Conservation (phyloP, 2,329 filamentous ascomycete species). For the Sporothrix inflata region DNA sequence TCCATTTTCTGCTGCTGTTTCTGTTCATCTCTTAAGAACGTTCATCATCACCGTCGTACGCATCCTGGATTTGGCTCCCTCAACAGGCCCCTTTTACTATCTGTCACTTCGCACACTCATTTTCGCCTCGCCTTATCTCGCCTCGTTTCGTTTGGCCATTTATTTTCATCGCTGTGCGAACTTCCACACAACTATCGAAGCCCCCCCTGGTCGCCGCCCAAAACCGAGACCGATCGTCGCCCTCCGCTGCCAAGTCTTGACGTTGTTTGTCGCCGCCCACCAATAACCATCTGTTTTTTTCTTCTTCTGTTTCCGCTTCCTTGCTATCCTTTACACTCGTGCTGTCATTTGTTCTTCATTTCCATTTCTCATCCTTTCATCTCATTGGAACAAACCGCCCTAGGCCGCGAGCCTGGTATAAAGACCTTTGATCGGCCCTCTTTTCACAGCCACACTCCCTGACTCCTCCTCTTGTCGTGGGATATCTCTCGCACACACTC, state of each 20-base stretch:
- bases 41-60: neutral
- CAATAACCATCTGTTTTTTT: neutral
- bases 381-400: slow-evolving; percentile 18
- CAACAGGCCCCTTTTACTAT: neutral
- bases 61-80: neutral
- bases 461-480: slow-evolving; percentile 5
- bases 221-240: slow-evolving; percentile 6
- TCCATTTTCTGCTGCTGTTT: neutral
- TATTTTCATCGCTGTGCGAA: neutral
- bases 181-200: neutral
- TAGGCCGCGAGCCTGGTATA: slow-evolving; percentile 16
- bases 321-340: neutral
- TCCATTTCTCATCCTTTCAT: neutral
- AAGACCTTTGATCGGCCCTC: slow-evolving; percentile 5
- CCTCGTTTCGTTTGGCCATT: neutral
- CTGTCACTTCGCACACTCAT: neutral
- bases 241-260: slow-evolving; percentile 15
- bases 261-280: slow-evolving; percentile 8
- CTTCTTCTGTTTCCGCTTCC: neutral
- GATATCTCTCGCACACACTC: slow-evolving; percentile 2
- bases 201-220: neutral
- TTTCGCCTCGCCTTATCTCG: slow-evolving; percentile 12
- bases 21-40: neutral
- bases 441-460: slow-evolving; percentile 19
- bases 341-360: slow-evolving; percentile 5